Evolutionary conservation across 1,139 yeast genomes (phyloP), one percentile per base, ranked within the genome.

Genomic region (Zhuliangozyma blackwelliae): DNA sequence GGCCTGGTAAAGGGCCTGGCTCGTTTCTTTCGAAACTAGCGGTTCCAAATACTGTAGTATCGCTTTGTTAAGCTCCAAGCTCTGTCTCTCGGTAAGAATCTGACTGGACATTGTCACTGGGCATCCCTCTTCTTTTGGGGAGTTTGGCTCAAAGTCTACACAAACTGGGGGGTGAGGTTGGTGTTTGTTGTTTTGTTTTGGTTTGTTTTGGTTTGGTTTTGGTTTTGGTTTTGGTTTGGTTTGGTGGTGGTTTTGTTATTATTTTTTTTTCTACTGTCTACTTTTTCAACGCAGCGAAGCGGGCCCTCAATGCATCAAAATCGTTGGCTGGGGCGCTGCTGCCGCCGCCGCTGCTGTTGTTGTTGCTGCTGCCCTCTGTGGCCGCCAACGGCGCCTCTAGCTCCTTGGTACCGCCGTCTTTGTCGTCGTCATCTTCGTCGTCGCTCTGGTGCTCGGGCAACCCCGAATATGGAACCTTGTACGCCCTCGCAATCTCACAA

Each of bases 401-500:
- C 0, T 95, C 86, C 41, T 71, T 68, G 1, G 96, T 95, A 43
- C 23, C 53, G n/a, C 57, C 62, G 22, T 49, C 49, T 28, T 49
- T 47, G 16, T 47, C 49, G 29, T 36, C 47, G 22, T 40, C 41
- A 5, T 45, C 50, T 5, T 47, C 54, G 1, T 47, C 57, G 2
- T 40, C 52, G 3, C 43, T 52, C 10, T 51, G 62, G 10, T 60
- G 66, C n/a, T 57, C 69, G 3, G 56, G 58, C 39, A 80, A 54
- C 19, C 78, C 82, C 33, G 86, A 77, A 51, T 77, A 87, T 1
- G 90, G 87, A 2, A 82, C 94, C 30, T 72, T 73, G 54, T 89
- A 89, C 0, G 95, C 86, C 41, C 71, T 68, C 1, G 96, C 95
- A 43, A 89, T 88, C 51, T 89, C 97, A 40, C 76, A 66, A 44